Percentiles rank a stretch among this genome's conserved stretches.
phyloP scores from a whole-genome alignment of 768 basidiomycete genomes.

The Phlebiopsis flavidoalba region DNA sequence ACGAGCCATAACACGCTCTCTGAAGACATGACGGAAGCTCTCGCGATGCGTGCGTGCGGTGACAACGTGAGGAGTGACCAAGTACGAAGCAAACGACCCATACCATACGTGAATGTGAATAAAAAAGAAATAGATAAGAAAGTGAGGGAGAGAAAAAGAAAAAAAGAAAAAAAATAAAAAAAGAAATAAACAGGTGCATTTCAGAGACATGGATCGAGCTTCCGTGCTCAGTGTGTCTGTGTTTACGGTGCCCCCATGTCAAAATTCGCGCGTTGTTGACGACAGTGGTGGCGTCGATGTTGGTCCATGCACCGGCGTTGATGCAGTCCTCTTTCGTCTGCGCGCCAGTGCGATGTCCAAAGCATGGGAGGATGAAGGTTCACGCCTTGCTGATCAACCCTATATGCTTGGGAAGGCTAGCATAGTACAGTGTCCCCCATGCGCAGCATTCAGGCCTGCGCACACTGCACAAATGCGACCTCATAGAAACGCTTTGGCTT shows the following conservation, averaged over 20 bases:
- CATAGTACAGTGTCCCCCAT: slow-evolving; percentile 41
- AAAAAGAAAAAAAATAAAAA: no score
- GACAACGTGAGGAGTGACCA: slow-evolving; percentile 89
- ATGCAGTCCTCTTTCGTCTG: slow-evolving; percentile 83
- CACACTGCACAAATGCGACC: slow-evolving; percentile 79
- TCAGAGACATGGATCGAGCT: slow-evolving; percentile 41
- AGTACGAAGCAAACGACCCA: slow-evolving; percentile 69
- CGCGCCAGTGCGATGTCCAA: slow-evolving; percentile 92
- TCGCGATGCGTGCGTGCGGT: slow-evolving; percentile 83
- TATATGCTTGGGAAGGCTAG: slow-evolving; percentile 52
- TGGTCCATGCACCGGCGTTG: no score
- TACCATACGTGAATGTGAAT: no score
- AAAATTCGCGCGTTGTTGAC: slow-evolving; percentile 51
- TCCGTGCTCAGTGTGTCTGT: slow-evolving; percentile 32
- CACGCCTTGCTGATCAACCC: slow-evolving; percentile 77
- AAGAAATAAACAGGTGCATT: no score
- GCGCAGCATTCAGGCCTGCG: slow-evolving; percentile 57
- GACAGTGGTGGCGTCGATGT: no score
- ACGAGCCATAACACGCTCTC: slow-evolving; percentile 85
- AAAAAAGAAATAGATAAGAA: no score
- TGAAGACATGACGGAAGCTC: slow-evolving; percentile 85
- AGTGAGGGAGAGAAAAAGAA: no score
- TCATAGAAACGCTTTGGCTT: slow-evolving; percentile 92
- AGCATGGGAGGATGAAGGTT: slow-evolving; percentile 98
- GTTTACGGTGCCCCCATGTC: slow-evolving; percentile 39